Evolutionary conservation across 768 basidiomycete species (phyloP).

Genomic region (Cystofilobasidium ferigula): DNA sequence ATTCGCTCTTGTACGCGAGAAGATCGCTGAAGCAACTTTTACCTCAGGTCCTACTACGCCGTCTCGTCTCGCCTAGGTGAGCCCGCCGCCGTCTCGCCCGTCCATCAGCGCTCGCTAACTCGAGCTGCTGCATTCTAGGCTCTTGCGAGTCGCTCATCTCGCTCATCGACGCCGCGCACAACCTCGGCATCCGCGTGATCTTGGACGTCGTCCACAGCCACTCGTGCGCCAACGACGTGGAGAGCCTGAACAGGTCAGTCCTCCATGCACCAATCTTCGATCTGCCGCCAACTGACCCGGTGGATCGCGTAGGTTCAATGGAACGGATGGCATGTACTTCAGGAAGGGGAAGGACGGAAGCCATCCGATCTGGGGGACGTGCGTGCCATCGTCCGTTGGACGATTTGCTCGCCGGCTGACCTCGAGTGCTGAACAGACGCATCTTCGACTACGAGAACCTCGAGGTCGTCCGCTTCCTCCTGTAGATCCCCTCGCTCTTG

Average conservation of each 20-base stretch:
- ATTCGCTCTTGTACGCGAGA: not conserved
- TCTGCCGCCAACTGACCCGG: not conserved
- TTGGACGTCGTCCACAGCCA: slow-evolving; percentile 25
- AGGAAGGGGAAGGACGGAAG: not conserved
- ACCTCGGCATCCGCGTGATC: slow-evolving; percentile 20
- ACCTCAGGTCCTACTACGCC: slow-evolving; percentile 14
- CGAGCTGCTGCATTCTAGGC: not conserved
- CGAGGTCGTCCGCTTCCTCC: slow-evolving; percentile 21
- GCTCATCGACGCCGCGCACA: slow-evolving; percentile 22
- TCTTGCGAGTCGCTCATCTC: slow-evolving; percentile 12
- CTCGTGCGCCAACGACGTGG: slow-evolving; percentile 21
- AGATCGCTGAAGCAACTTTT: not conserved
- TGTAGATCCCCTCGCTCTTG: not conserved
- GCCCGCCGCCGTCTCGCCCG: not conserved
- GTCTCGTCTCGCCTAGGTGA: slow-evolving; percentile 22
- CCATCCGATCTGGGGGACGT: slow-evolving; percentile 27
- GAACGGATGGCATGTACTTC: slow-evolving; percentile 19
- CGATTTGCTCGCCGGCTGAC: not conserved
- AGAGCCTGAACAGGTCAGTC: slow-evolving; percentile 17
- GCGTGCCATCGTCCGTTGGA: not conserved
- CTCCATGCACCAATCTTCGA: not conserved
- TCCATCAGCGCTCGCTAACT: no score
- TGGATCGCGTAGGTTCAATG: slow-evolving; percentile 19
- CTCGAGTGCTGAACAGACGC: not conserved
- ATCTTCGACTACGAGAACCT: slow-evolving; percentile 21